Percentiles rank a stretch among this genome's conserved stretches.
Conservation (phyloP, 1,284 basidiomycete genomes). For the Laetiporus sulphureus region DNA sequence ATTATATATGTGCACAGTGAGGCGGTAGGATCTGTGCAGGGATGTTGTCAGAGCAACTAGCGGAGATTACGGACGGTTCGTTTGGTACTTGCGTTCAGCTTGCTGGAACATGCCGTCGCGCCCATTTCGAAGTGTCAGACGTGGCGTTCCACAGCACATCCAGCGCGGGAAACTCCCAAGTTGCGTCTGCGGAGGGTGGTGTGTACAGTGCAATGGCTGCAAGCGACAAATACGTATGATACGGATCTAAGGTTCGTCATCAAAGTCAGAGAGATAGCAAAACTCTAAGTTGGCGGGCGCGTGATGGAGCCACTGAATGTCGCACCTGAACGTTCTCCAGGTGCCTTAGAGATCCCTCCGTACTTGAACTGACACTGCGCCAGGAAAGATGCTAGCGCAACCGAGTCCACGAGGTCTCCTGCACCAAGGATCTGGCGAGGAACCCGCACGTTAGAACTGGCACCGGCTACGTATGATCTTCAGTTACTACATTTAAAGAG, state of each 20-base stretch:
- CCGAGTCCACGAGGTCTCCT: constrained; percentile 45
- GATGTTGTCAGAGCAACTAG: no score
- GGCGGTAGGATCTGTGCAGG: no score
- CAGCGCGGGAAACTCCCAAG: constrained; percentile 54
- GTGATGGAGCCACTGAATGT: constrained; percentile 13
- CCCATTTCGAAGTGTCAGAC: constrained; percentile 57
- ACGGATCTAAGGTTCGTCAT: constrained; percentile 57
- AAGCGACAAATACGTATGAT: constrained; percentile 85
- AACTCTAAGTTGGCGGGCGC: background rate
- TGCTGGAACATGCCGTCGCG: constrained; percentile 40
- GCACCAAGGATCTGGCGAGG: constrained; percentile 71
- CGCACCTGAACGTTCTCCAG: constrained; percentile 73
- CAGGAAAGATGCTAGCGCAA: constrained; percentile 57
- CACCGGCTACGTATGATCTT: no score
- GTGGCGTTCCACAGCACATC: constrained; percentile 70
- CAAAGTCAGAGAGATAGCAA: background rate
- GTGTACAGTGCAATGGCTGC: constrained; percentile 72
- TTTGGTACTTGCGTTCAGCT: constrained; percentile 2
- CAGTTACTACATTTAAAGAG: constrained; percentile 66
- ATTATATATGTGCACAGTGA: no score
- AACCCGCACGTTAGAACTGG: no score
- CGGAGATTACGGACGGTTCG: no score
- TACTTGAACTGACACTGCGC: constrained; percentile 74
- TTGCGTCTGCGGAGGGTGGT: constrained; percentile 30
- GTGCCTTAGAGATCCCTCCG: constrained; percentile 81